Base-by-base conservation (phyloP, 2,329 filamentous ascomycete genomes). In the Fusarium tuaranense region DNA sequence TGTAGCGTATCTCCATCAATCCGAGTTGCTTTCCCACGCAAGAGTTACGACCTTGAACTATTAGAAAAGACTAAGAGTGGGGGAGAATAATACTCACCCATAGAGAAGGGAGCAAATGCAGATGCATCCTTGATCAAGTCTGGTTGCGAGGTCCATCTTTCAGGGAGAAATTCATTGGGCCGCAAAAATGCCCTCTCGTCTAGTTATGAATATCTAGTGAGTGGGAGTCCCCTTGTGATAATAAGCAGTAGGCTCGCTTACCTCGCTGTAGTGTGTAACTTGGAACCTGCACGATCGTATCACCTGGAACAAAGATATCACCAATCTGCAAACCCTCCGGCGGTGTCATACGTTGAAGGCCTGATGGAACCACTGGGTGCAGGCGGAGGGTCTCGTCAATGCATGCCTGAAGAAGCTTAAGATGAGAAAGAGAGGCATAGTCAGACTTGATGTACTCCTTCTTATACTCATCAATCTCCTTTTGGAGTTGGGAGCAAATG, bases 371-470 rank as follows among this genome's bases (percentile, higher is more conserved):
- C 1, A 84, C 74, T 2, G 84, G 84, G 48, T 82, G 76, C 5
- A 86, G 71, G 0, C 85, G 78, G 38, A 86, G 76, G 0, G 82
- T 61, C 69, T 87, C 86, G 55, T 86, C 80, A 55, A 87, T 82
- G 39, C 79, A 76, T 4, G 81, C 84, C 55, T 82, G 78, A 13
- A 85, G 78, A 48, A 80, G 77, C 18, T 70, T 65, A 34, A 81
- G 67, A 44, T 75, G 77, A 4, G 74, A 71, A 7, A 82, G 72
- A 1, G 60, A 71, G 12, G 55, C 61, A 48, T 69, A 65, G n/a
- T 78, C 78, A 9, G 66, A 48, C 12, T 57, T 20, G 5, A 62
- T 57, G 4, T 72, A 30, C n/a, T 70, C 65, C 2, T 53, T 44
- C 12, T 73, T 68, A 22, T 76, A 76, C 12, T 55, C 51, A 41